Conservation (phyloP, 768 basidiomycete genomes). For the Phanerochaete sordida region DNA sequence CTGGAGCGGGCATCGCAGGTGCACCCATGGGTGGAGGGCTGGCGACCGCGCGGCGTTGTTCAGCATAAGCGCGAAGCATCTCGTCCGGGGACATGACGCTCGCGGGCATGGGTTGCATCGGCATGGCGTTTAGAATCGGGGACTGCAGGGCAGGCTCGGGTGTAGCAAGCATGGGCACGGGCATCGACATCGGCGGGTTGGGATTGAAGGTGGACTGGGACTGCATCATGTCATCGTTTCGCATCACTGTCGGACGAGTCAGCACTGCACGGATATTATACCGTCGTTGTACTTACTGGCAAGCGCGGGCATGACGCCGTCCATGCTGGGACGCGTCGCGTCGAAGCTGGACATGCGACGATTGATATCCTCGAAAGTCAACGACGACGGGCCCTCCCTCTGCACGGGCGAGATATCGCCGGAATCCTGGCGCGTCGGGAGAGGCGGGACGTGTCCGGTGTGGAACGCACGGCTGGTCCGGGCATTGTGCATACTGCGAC, state of each 20-base stretch:
- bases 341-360: slow-evolving; percentile 42
- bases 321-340: slow-evolving; percentile 36
- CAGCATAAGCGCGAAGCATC: slow-evolving; percentile 73
- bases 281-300: slow-evolving; percentile 43
- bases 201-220: slow-evolving; percentile 14
- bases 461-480: slow-evolving; percentile 41
- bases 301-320: slow-evolving; percentile 68
- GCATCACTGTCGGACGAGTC: slow-evolving; percentile 56
- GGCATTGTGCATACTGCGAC: slow-evolving; percentile 36
- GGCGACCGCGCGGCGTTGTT: slow-evolving; percentile 31
- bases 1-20: slow-evolving; percentile 25
- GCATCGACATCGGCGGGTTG: slow-evolving; percentile 37
- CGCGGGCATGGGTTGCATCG: slow-evolving; percentile 40
- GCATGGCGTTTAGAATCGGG: slow-evolving; percentile 31
- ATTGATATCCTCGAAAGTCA: slow-evolving; percentile 61
- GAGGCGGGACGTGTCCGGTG: slow-evolving; percentile 36
- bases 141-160: slow-evolving; percentile 27
- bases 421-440: slow-evolving; percentile 33
- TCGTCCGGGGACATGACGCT: slow-evolving; percentile 62
- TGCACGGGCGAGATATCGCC: slow-evolving; percentile 43
- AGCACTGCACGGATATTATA: background rate
- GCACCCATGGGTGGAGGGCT: slow-evolving; percentile 23
- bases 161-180: slow-evolving; percentile 27
- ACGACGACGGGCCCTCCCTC: slow-evolving; percentile 34
- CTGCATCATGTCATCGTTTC: slow-evolving; percentile 38